A percentile compares a stretch with the other conserved stretches of the same genome.
Conservation (phyloP, 805 yeast genomes). For the Kazachstania martiniae region DNA sequence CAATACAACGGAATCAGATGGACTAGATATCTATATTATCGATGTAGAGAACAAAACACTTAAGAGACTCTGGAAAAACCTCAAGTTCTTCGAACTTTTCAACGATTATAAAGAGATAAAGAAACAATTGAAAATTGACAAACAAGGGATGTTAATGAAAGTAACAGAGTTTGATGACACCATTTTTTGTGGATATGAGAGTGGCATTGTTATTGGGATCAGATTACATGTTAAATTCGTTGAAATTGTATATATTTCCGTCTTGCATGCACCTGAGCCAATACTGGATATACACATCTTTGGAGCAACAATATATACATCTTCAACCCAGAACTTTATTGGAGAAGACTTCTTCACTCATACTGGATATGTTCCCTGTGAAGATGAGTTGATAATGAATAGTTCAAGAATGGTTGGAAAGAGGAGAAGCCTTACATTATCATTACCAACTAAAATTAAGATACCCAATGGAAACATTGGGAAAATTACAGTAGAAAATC, state of each 20-base stretch:
- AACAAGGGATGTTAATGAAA: constrained; percentile 24
- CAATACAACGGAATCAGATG: constrained; percentile 23
- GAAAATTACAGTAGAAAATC: too few relatives aligned
- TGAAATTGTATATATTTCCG: constrained; percentile 17
- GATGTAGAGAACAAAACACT: constrained; percentile 13
- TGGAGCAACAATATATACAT: not conserved
- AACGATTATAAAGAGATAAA: too few relatives aligned
- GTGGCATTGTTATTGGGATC: constrained; percentile 24
- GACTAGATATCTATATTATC: constrained; percentile 19
- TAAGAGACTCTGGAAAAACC: too few relatives aligned
- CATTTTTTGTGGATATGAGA: constrained; percentile 20
- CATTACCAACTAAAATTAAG: constrained; percentile 4
- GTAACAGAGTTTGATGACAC: constrained; percentile 6
- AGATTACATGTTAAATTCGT: constrained; percentile 3
- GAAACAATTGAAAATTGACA: too few relatives aligned
- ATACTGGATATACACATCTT: constrained; percentile 11
- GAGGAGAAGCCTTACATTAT: not conserved
- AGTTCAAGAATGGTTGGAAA: too few relatives aligned
- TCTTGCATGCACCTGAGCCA: constrained; percentile 23
- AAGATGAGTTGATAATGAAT: too few relatives aligned
- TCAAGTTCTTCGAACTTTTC: too few relatives aligned
- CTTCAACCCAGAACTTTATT: not conserved
- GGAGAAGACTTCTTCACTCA: not conserved
- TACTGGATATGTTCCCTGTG: too few relatives aligned
- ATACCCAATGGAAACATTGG: too few relatives aligned